Base-by-base conservation (phyloP, 202 grass and related monocot species). In the Setaria italica region DNA sequence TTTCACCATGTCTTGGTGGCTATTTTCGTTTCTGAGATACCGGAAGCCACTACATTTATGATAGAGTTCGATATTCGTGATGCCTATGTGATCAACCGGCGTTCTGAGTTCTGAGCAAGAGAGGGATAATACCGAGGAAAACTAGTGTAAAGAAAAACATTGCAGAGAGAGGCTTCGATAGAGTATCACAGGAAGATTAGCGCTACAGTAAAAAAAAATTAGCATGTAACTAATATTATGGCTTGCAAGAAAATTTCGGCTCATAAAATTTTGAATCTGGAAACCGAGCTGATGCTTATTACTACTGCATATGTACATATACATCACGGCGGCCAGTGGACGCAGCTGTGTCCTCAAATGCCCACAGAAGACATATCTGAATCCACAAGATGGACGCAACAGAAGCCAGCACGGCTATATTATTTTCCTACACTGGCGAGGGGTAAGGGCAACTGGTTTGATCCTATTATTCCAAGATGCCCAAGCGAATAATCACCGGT, bases 401-500 rank as follows among this genome's bases (percentile, higher is more conserved):
- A 82, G 54, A 33, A 34, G 42, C 39, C 6, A 14, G 30, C 67
- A 60, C 12, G 5, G 53, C 53, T 62, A 74, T 29, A 50, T 82
- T 82, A 72, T 72, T 72, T 82, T 33, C 15, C 16, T 16, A 72
- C 11, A n/a, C 25, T 5, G 3, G 21, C 12, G 4, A 35, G 17
- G 35, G 14, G 8, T 20, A 76, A 59, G 67, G 39, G 2, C 25
- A 50, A 34, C 80, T 62, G 16, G 42, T 60, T 47, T 70, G 11
- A 37, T 35, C 13, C 16, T 32, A 62, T 49, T 49, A 73, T 62
- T 83, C 79, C 49, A 41, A 63, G 17, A 51, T 64, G 69, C 17
- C 30, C 3, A 9, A 12, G 80, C 39, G 32, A 57, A 8, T 60
- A 85, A 54, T 63, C 41, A 53, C 60, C 17, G 9, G 14, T 21